Evolutionary conservation across 768 basidiomycete species (phyloP).

Genomic region (Trametes gibbosa): DNA sequence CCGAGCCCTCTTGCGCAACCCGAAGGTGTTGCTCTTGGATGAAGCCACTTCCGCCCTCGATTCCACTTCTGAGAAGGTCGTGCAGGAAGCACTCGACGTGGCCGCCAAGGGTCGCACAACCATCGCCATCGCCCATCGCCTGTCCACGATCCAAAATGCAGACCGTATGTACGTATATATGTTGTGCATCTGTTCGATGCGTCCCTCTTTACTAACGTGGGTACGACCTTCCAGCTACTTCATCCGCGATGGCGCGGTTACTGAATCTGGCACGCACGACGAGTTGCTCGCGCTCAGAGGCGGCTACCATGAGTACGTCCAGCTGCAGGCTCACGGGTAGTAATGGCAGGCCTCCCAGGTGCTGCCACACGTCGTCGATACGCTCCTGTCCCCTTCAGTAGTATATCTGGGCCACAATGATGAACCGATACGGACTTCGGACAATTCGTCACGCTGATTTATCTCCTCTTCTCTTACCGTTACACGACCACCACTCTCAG

Average conservation of each 20-base stretch:
- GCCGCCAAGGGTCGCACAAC: constrained; percentile 89
- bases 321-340: constrained; percentile 58
- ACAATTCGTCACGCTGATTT: no score
- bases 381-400: no score
- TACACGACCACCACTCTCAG: no score
- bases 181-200: neutral
- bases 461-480: no score
- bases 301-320: constrained; percentile 81
- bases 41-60: constrained; percentile 55
- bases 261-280: constrained; percentile 86
- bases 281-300: constrained; percentile 64
- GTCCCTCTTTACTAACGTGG: neutral
- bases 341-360: no score
- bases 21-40: constrained; percentile 76
- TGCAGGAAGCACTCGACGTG: constrained; percentile 86
- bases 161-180: constrained; percentile 39
- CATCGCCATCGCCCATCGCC: constrained; percentile 87
- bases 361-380: no score
- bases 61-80: constrained; percentile 47
- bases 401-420: no score
- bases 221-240: constrained; percentile 57
- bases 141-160: constrained; percentile 46
- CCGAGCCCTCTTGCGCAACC: constrained; percentile 82
- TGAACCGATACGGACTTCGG: no score
- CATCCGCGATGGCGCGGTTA: constrained; percentile 81